A percentile compares a stretch with the other conserved stretches of the same genome.
phyloP scores from a whole-genome alignment of 2,329 filamentous ascomycete genomes.

The Colletotrichum sp. region DNA sequence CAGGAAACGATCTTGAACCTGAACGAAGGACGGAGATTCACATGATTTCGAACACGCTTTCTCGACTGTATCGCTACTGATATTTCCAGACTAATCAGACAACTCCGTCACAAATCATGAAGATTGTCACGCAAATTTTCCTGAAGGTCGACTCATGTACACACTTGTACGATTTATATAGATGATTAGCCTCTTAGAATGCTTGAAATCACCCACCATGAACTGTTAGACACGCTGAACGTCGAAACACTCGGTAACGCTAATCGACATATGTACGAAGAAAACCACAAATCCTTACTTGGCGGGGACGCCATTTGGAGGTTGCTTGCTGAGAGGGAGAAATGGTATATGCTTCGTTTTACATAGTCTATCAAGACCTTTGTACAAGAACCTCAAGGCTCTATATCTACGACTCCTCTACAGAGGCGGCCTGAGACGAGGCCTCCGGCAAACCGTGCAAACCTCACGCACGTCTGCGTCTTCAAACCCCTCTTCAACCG shows the following conservation, averaged over 20 bases:
- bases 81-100: neutral
- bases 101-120: too few species aligned
- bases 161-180: neutral
- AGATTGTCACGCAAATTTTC: too few species aligned
- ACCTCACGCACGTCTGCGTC: neutral
- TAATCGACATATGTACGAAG: neutral
- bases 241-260: neutral
- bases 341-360: slow-evolving; percentile 11
- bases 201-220: neutral
- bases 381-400: neutral
- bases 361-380: neutral
- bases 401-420: neutral
- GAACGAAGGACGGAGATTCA: neutral
- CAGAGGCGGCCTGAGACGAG: neutral
- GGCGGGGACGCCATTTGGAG: neutral
- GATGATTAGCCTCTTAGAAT: neutral
- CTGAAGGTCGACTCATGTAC: neutral
- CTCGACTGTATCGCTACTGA: neutral
- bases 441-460: neutral
- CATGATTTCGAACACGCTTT: neutral
- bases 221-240: neutral
- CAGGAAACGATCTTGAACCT: neutral
- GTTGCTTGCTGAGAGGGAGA: neutral
- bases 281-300: neutral
- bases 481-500: neutral